Base-by-base conservation (phyloP, 2,329 filamentous ascomycete genomes). In the Fusarium sp. region DNA sequence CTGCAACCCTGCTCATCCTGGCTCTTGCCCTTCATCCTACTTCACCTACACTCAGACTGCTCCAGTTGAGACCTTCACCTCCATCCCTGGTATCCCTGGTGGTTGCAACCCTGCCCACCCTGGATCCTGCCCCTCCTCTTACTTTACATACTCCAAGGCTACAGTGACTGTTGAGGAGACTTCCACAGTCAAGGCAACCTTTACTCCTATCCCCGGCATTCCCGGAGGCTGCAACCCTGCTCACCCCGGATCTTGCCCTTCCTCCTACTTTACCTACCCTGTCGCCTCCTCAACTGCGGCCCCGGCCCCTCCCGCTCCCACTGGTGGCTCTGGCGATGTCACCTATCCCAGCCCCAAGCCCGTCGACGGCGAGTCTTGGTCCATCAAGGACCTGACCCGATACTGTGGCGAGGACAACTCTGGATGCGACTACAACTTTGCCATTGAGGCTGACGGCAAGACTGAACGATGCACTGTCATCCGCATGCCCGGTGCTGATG, bases 361-460 rank as follows among this genome's bases (percentile, higher is more conserved):
- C 4, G 52, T 76, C 5, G 43, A 64, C 1, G 74, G 74, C 52
- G 54, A 66, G 48, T 62, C 57, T 5, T 75, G 70, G 74, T 18
- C 52, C 5, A 72, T 76, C 48, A 52, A 31, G 9, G 64, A 75
- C 14, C 35, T 76, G 35, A 76, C 22, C 11, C 73, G 74, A 6
- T 75, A 76, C 58, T 76, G 74, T 14, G 63, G 35, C 4, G 67
- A 64, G n/a, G 74, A 64, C 5, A 68, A 65, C 10, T 27, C 39
- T 6, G 68, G 67, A 16, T 76, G 74, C n/a, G 73, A 76, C 54
- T 76, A 76, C 48, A 74, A 72, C 65, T 76, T 75, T 16, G 24
- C 14, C 2, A 71, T 76, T 11, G 57, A 69, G 57, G 73, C 64
- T 1, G 56, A 74, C 18, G 67, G 68, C 13, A 64, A 74, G 70